Evolutionary conservation across 2,329 filamentous ascomycete species (phyloP).

Genomic region (Macrophomina pseudophaseolina): DNA sequence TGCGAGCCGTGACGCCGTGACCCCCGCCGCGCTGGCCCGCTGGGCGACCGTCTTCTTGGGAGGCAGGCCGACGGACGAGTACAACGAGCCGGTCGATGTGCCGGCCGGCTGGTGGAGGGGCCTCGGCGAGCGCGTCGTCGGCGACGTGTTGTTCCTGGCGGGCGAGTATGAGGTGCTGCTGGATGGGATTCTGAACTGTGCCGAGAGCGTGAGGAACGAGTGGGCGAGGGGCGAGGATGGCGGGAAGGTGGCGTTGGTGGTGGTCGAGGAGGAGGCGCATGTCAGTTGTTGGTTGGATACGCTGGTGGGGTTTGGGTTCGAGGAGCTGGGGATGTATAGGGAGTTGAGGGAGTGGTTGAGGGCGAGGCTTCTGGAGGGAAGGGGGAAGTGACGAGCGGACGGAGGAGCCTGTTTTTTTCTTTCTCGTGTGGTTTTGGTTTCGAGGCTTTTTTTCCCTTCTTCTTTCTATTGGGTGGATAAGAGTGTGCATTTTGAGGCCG

Average conservation of each 20-base stretch:
- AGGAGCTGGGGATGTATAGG: slow-evolving; percentile 13
- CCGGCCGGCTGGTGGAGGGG: slow-evolving; percentile 20
- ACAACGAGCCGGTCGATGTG: slow-evolving; percentile 21
- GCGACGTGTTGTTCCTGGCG: slow-evolving; percentile 2
- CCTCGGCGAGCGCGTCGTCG: neutral
- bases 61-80: slow-evolving; percentile 9
- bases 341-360: slow-evolving; percentile 17
- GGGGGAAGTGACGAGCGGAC: neutral
- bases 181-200: slow-evolving; percentile 9
- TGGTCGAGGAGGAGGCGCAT: slow-evolving; percentile 2
- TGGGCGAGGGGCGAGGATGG: neutral
- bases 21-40: neutral
- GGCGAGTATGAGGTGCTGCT: slow-evolving; percentile 24
- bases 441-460: too few species aligned
- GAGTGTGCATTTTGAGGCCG: too few species aligned
- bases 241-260: slow-evolving; percentile 1
- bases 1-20: neutral
- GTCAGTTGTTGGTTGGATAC: neutral
- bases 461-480: too few species aligned
- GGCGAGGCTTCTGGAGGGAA: neutral
- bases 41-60: slow-evolving; percentile 21
- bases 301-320: neutral
- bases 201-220: slow-evolving; percentile 19
- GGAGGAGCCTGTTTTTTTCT: too few species aligned
- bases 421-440: too few species aligned